Conservation (phyloP, 208 protist species). For the Wallacemonas sp. region DNA sequence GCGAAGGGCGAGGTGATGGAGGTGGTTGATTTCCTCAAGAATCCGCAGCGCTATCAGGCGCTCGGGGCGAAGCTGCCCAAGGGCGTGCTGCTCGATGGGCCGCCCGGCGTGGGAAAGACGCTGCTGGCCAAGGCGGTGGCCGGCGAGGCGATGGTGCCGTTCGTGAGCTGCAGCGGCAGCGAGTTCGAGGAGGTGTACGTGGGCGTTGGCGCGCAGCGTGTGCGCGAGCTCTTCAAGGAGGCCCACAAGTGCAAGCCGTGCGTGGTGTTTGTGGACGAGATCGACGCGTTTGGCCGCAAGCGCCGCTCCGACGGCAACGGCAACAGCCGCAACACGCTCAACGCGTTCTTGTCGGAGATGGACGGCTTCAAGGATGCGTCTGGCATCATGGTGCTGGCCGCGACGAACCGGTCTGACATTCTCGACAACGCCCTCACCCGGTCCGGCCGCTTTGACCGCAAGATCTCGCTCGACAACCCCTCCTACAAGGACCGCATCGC, state of each 20-base stretch:
- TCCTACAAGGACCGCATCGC: conserved; percentile 94
- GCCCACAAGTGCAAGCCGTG: conserved; percentile 94
- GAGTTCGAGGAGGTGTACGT: conserved; percentile 98
- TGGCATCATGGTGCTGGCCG: conserved; percentile 97
- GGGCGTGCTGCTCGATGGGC: conserved; percentile 95
- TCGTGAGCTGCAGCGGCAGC: conserved; percentile 93
- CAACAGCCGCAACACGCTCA: conserved; percentile 92
- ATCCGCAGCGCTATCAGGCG: conserved; percentile 91
- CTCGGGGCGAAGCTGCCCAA: conserved; percentile 96
- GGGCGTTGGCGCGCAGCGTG: conserved; percentile 94
- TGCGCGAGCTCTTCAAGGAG: conserved; percentile 93
- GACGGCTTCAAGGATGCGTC: conserved; percentile 95
- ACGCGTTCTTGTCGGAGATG: conserved; percentile 98
- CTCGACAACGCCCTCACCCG: conserved; percentile 96
- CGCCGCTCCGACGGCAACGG: conserved; percentile 63
- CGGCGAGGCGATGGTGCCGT: conserved; percentile 93
- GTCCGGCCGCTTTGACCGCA: conserved; percentile 94
- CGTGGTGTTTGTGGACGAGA: conserved; percentile 98
- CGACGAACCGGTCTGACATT: conserved; percentile 97
- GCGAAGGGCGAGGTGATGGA: conserved; percentile 89
- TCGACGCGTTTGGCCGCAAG: conserved; percentile 94
- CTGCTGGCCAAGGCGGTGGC: conserved; percentile 87
- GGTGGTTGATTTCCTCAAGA: conserved; percentile 95
- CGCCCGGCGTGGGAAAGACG: conserved; percentile 96
- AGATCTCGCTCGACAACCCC: conserved; percentile 92